Evolutionary conservation across 495 filamentous ascomycete genomes (phyloP), one percentile per base, ranked within the genome.

Genomic region (Aspergillus taichungensis): DNA sequence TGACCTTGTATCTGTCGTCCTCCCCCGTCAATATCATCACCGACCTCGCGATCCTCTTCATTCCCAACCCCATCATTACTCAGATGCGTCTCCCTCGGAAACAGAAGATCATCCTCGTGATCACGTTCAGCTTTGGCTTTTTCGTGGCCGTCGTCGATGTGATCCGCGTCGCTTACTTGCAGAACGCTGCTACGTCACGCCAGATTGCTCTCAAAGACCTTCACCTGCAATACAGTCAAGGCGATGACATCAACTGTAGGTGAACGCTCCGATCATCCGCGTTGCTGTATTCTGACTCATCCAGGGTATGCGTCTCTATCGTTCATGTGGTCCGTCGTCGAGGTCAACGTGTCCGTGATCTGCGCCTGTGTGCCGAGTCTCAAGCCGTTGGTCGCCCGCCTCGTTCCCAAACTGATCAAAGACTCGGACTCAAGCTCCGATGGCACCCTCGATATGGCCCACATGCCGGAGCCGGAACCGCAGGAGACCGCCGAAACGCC

Each of bases 281-380:
- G 42, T 14, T 36, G 31, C 7, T 18, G 27, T 24, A 9, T 30
- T 28, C 38, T 47, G 18, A 45, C 29, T 30, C 24, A 27, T 42
- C 9, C 63, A 58, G 83, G 79, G 83, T 86, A 88, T 61, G 88
- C 83, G 3, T 85, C 88, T 4, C 61, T 87, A 2, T 84, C 87
- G 0, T 85, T 94, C 58, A 88, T 95, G 83, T 96, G 88, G 89
- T 90, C 85, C 12, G 85, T 82, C 7, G 77, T 96, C 47, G 89
- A 95, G 61, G 87, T 95, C 61, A 89, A 94, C 53, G 72, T 88
- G 6, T 88, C 88, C 6, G 85, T 95, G 44, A 83, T 90, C 34
- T 92, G 86, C 47, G 89, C 80, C 38, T 95, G 88, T 53, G 82
- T 94, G 27, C 90, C 89, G 10, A 90, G 84, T 13, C 67, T 95